Evolutionary conservation across 1,284 basidiomycete genomes (phyloP), one percentile per base, ranked within the genome.

Genomic region (Apiotrichum sp.): DNA sequence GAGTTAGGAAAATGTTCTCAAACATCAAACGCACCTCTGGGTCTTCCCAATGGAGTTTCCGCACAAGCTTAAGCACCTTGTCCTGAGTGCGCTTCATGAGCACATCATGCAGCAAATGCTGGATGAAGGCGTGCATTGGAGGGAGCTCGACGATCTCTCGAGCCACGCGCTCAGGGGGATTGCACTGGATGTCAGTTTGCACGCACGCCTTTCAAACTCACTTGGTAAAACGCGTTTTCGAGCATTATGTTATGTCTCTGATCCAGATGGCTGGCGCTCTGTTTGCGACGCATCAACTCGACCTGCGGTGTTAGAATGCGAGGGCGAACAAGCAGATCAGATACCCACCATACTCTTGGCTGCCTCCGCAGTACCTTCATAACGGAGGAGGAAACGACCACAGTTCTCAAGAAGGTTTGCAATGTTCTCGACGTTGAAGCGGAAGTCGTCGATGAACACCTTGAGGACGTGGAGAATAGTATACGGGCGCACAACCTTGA

Each of bases 201-300:
- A 8, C 22, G 41, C 42, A 4, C 35, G 45, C 1, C 4, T n/a
- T 13, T 7, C 11, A 6, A 33, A 68, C 77, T 55, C 58, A 89
- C 89, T 81, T 92, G 92, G 72, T 98, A 98, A 75, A 98, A 99
- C 0, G 96, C 96, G 71, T 98, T 98, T 75, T 98, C 96, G 35
- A 99, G 83, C 64, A 98, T 78, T 33, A 98, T 80, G 4, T 86
- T 79, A 67, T 96, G 91, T 10, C 93, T 81, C 67, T 90, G 86
- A 74, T 98, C 93, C 42, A 98, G 84, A 69, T 98, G 91, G 62
- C 89, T 86, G 74, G 90, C 83, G 53, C 81, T 87, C 78, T 97
- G 92, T 77, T 98, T 98, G 49, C 95, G 84, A 56, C 89, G 83
- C 86, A 98, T 89, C 46, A 95, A 80, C 67, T 98, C 95, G 47